Conservation (phyloP, 2,329 filamentous ascomycete species). For the Claviceps maximensis region DNA sequence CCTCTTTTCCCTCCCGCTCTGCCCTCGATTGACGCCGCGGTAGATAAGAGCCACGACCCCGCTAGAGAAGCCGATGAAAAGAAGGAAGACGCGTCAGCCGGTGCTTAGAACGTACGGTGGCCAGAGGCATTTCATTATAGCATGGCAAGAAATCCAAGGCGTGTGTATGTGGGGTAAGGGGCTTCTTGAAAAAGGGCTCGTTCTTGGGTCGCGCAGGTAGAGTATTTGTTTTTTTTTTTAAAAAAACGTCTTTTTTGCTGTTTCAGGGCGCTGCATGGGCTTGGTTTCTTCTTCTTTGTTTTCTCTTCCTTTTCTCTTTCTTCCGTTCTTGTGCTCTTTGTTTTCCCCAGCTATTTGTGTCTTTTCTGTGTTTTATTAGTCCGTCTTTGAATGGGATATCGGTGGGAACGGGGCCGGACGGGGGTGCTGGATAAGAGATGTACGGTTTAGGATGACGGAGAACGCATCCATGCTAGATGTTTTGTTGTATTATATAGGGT, state of each 20-base stretch:
- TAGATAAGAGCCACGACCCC: neutral
- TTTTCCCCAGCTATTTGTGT: neutral
- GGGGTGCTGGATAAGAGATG: too few relatives aligned
- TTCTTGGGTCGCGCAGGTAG: neutral
- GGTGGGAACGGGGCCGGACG: neutral
- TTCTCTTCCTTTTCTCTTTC: neutral
- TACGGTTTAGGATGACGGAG: too few relatives aligned
- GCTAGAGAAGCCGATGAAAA: neutral
- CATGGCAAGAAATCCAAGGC: neutral
- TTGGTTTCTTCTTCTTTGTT: neutral
- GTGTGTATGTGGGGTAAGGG: neutral
- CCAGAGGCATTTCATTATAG: neutral
- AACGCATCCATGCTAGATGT: too few relatives aligned
- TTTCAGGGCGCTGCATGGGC: neutral
- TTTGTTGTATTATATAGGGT: too few relatives aligned
- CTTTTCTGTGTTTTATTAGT: neutral
- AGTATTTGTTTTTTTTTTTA: neutral
- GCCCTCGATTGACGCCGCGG: neutral
- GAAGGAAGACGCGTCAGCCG: slow-evolving; percentile 6
- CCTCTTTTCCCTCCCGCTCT: neutral
- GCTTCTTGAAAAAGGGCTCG: too few relatives aligned
- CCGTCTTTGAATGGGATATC: neutral
- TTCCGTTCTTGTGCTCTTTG: neutral
- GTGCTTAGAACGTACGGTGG: slow-evolving; percentile 8
- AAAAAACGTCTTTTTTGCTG: neutral